Evolutionary conservation across 1,139 yeast species (phyloP), one percentile per base, ranked within the genome.

Genomic region (Debaryomyces singareniensis): DNA sequence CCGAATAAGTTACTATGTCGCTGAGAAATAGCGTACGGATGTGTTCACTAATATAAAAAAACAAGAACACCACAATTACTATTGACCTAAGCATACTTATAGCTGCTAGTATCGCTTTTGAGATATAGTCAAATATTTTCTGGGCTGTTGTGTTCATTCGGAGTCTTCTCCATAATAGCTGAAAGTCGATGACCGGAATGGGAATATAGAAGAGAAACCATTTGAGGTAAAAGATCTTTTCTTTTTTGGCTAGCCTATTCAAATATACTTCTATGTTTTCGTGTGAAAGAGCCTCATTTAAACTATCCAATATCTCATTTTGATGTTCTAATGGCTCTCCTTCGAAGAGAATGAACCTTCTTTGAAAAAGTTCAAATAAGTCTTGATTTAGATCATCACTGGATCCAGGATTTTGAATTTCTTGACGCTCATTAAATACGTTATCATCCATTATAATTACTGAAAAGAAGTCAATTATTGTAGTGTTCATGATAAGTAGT

Each of bases 1-100:
- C 40, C 3, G 64, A 55, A 36, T 49, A 60, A 3, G 68, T 58
- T 15, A 55, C 45, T 28, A 51, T 40, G 34, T 57, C 52, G 27
- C 61, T 58, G 33, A 53, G 53, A 24, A 44, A 35, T 28, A 54
- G 43, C 21, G n/a, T 18, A 18, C 21, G 21, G 9, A 7, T 18
- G 21, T 7, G 7, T n/a, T n/a, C n/a, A n/a, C n/a, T n/a, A n/a
- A n/a, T n/a, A n/a, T n/a, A n/a, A n/a, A n/a, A n/a, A n/a, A n/a
- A n/a, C n/a, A n/a, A n/a, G n/a, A n/a, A n/a, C n/a, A n/a, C n/a
- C n/a, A n/a, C n/a, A n/a, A n/a, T n/a, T n/a, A n/a, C n/a, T n/a
- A n/a, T n/a, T n/a, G n/a, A n/a, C n/a, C n/a, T n/a, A n/a, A n/a
- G n/a, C n/a, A n/a, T n/a, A n/a, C n/a, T n/a, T n/a, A n/a, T n/a